A percentile compares a stretch with the other conserved stretches of the same genome.
Conservation (phyloP, 108 stramenopile genomes). For the Bacterosira constricta region DNA sequence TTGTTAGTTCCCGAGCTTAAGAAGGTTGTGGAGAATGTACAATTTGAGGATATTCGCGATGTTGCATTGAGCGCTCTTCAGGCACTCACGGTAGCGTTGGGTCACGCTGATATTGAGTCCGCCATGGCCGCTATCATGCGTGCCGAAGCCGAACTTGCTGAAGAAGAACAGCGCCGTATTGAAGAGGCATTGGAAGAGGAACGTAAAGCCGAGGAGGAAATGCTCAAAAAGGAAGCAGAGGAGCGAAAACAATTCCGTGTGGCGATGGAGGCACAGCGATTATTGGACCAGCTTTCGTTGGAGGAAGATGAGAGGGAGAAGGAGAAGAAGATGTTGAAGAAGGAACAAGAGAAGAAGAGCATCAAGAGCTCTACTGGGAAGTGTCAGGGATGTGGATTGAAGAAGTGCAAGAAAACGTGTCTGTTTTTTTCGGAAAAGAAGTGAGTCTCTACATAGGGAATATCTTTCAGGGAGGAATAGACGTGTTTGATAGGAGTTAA, state of each 20-base stretch:
- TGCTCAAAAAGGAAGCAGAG: slow-evolving; percentile 69
- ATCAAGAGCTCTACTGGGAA: slow-evolving; percentile 76
- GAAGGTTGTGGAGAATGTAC: slow-evolving; percentile 91
- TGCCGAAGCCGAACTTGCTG: slow-evolving; percentile 54
- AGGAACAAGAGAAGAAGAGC: slow-evolving; percentile 69
- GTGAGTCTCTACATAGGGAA: too few species aligned
- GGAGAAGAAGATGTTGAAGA: slow-evolving; percentile 63
- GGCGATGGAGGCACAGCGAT: slow-evolving; percentile 92
- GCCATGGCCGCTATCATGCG: slow-evolving; percentile 56
- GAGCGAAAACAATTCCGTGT: slow-evolving; percentile 82
- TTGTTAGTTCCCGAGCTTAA: slow-evolving; percentile 94
- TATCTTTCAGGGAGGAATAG: not conserved
- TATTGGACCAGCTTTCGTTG: slow-evolving; percentile 67
- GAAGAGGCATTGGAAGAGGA: slow-evolving; percentile 82
- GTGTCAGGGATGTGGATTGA: slow-evolving; percentile 89
- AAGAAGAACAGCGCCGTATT: slow-evolving; percentile 63
- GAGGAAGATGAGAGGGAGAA: slow-evolving; percentile 62
- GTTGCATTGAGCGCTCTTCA: slow-evolving; percentile 85
- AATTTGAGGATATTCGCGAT: slow-evolving; percentile 97
- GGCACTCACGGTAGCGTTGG: slow-evolving; percentile 82
- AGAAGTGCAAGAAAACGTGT: slow-evolving; percentile 90
- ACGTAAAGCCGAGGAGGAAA: slow-evolving; percentile 70
- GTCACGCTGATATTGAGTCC: slow-evolving; percentile 67
- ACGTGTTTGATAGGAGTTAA: not conserved
- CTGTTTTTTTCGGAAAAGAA: slow-evolving; percentile 56